These are phyloP conservation scores for Tylopilus orsonianus DNA, from an alignment of 1,284 basidiomycete genomes.

Conservation along the genomic window DNA sequence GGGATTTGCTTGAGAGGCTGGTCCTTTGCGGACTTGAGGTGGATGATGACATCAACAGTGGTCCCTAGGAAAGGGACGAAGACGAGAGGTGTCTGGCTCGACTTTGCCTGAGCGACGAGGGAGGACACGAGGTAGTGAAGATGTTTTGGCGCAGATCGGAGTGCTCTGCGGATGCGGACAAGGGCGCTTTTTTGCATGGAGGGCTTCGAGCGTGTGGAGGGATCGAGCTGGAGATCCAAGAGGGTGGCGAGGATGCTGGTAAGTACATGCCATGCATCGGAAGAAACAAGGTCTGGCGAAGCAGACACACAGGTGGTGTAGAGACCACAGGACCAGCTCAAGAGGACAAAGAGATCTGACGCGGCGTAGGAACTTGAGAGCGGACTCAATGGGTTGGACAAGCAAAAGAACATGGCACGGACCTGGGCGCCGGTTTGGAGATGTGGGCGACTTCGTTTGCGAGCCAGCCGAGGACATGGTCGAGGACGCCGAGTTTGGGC, in stretches of 20 bases:
- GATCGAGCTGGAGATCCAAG: slow-evolving; percentile 57
- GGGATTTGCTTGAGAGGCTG: slow-evolving; percentile 32
- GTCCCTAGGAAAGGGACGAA: slow-evolving; percentile 58
- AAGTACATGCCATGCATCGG: slow-evolving; percentile 50
- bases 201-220: slow-evolving; percentile 51
- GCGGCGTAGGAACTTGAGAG: slow-evolving; percentile 61
- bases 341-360: slow-evolving; percentile 66
- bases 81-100: slow-evolving; percentile 45
- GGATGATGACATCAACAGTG: slow-evolving; percentile 59
- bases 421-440: slow-evolving; percentile 53
- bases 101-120: slow-evolving; percentile 50
- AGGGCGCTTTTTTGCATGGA: slow-evolving; percentile 62
- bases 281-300: slow-evolving; percentile 45
- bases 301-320: slow-evolving; percentile 51
- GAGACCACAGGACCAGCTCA: slow-evolving; percentile 72
- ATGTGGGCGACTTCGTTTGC: slow-evolving; percentile 60
- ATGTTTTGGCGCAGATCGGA: slow-evolving; percentile 54
- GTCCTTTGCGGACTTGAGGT: slow-evolving; percentile 54
- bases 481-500: slow-evolving; percentile 56
- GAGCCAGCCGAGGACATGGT: slow-evolving; percentile 73
- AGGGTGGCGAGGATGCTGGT: slow-evolving; percentile 54
- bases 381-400: slow-evolving; percentile 11
- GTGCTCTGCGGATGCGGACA: slow-evolving; percentile 58
- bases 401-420: slow-evolving; percentile 17
- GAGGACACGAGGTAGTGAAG: slow-evolving; percentile 51